Percentiles rank a stretch among this genome's conserved stretches.
These are phyloP conservation scores for Leptographium wingfieldii DNA, from an alignment of 2,329 filamentous ascomycete genomes.

Conservation along the genomic window DNA sequence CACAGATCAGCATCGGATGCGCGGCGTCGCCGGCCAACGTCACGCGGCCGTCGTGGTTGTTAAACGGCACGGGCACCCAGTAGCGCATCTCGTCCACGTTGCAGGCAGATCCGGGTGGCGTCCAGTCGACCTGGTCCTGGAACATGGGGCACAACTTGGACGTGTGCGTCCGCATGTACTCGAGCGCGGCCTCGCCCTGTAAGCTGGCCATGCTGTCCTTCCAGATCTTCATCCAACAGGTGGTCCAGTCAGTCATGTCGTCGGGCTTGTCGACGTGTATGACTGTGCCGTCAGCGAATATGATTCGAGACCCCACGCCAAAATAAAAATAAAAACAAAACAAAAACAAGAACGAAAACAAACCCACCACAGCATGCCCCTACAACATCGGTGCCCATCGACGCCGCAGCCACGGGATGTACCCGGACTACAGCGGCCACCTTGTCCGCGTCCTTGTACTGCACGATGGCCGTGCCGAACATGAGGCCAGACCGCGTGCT, in stretches of 20 bases:
- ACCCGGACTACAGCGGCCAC: slow-evolving; percentile 15
- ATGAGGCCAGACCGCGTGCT: slow-evolving; percentile 18
- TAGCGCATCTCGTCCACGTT: slow-evolving; percentile 24
- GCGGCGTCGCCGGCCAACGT: slow-evolving; percentile 28
- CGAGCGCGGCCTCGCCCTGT: slow-evolving; percentile 23
- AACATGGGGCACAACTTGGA: slow-evolving; percentile 18
- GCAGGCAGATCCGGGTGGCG: slow-evolving; percentile 18
- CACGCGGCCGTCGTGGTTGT: slow-evolving; percentile 19
- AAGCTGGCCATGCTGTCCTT: slow-evolving; percentile 15
- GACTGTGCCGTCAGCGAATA: slow-evolving; percentile 7
- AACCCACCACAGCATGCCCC: slow-evolving; percentile 14
- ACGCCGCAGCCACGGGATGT: slow-evolving; percentile 20
- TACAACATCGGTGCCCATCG: slow-evolving; percentile 18
- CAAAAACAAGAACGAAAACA: neutral
- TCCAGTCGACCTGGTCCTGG: slow-evolving; percentile 22
- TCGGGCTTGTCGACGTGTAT: slow-evolving; percentile 13
- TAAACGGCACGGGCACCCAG: slow-evolving; percentile 21
- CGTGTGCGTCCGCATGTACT: slow-evolving; percentile 16
- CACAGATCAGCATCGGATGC: slow-evolving; percentile 32
- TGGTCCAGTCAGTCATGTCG: slow-evolving; percentile 19
- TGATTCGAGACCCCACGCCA: too few relatives aligned
- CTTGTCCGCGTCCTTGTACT: slow-evolving; percentile 16
- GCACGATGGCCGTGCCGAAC: slow-evolving; percentile 17
- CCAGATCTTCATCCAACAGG: slow-evolving; percentile 25
- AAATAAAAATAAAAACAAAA: neutral